Evolutionary conservation across 2,329 filamentous ascomycete species (phyloP), one percentile per base, ranked within the genome.

Genomic region (Hortaea sp.): DNA sequence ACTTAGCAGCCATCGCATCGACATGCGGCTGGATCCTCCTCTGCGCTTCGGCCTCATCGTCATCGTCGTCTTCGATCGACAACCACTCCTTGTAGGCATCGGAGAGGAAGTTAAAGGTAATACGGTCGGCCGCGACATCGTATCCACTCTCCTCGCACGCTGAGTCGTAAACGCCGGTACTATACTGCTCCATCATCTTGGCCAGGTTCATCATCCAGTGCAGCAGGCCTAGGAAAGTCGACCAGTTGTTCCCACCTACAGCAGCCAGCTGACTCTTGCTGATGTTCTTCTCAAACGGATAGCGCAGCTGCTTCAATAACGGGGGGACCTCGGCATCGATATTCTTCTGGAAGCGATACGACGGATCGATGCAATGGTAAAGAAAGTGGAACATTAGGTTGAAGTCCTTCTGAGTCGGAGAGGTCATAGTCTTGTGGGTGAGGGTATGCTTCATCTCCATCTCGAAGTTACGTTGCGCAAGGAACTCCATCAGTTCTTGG

Each of bases 191-290:
- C 61, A 97, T 79, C 83, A 97, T 94, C 56, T 90, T 83, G 4
- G 88, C 87, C 43, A 98, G 73, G 66, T 97, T 89, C 90, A 98
- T 95, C 81, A 98, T 90, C 92, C 92, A 98, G 69, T 98, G 89
- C 43, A 98, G 74, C 63, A 98, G 72, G 0, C 89, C 92, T 9
- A 98, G 72, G 60, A 98, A 97, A 0, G 88, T 92, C 51, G 85
- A 85, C 92, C 92, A 98, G 63, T 97, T 97, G 66, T 95, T 88
- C 2, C 89, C 90, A 54, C 92, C 92, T 0, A 97, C 92, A 1
- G 94, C 92, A 0, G 88, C 81, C 48, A 98, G 88, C 62, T 95
- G 88, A 44, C 88, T 95, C 67, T 97, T 98, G 45, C 88, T 95
- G 58, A 98, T 97, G 60, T 83, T 89, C 66, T 88, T 87, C 60